Percentiles rank a stretch among this genome's conserved stretches.
These are phyloP conservation scores for Cystobasidium slooffiae DNA, from an alignment of 1,284 basidiomycete genomes.

Conservation along the genomic window DNA sequence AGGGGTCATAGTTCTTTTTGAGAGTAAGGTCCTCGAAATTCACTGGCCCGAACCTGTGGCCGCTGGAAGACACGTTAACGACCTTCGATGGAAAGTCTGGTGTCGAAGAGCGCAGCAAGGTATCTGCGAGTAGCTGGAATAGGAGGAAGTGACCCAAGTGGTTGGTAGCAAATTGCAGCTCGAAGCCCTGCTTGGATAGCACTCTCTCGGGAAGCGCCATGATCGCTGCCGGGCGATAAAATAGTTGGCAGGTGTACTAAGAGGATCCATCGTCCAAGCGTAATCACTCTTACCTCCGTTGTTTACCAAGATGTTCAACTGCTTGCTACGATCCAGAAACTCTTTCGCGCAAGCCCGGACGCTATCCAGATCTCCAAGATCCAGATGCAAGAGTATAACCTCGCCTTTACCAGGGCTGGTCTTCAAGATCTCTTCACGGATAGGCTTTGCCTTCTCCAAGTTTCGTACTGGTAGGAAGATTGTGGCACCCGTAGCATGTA, in stretches of 20 bases:
- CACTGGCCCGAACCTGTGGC: conserved; percentile 3
- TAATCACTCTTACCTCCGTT: conserved; percentile 13
- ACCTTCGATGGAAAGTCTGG: conserved; percentile 30
- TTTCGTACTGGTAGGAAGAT: conserved; percentile 30
- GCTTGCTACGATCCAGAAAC: conserved; percentile 4
- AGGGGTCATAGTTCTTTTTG: conserved; percentile 6
- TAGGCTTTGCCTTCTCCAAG: conserved; percentile 15
- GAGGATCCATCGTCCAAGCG: not conserved
- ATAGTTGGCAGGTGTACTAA: not conserved
- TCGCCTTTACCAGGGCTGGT: conserved; percentile 20
- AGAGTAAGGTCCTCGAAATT: conserved; percentile 19
- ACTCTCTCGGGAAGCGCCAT: conserved; percentile 17
- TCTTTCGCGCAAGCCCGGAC: conserved; percentile 14
- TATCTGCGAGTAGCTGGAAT: conserved; percentile 13
- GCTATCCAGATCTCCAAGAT: conserved; percentile 22
- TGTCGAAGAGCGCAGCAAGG: conserved; percentile 3
- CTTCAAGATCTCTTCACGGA: conserved; percentile 27
- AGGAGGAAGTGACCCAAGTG: conserved; percentile 33
- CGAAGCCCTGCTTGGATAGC: conserved; percentile 21
- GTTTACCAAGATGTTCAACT: conserved; percentile 25
- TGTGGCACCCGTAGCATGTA: conserved; percentile 29
- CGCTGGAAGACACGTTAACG: conserved; percentile 13
- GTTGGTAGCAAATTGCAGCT: conserved; percentile 16
- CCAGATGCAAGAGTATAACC: conserved; percentile 19
- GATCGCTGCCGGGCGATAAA: not conserved